A percentile compares a stretch with the other conserved stretches of the same genome.
phyloP scores from a whole-genome alignment of 2,329 filamentous ascomycete species.

The Dactylellina cionopaga region DNA sequence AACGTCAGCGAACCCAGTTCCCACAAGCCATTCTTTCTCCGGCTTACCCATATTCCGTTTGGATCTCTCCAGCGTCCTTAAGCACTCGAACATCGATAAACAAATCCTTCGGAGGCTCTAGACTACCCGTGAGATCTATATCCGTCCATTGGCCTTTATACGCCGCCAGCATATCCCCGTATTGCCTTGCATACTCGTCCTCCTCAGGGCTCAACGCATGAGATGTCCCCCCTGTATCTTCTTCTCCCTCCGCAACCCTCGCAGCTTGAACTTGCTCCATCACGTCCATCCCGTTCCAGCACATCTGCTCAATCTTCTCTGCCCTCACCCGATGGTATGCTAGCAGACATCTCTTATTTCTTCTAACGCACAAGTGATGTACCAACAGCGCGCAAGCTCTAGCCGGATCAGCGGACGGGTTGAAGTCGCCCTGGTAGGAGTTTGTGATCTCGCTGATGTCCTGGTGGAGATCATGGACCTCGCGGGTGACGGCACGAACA shows the following conservation, averaged over 20 bases:
- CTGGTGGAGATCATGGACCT: slow-evolving; percentile 91
- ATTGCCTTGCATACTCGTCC: slow-evolving; percentile 93
- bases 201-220: slow-evolving; percentile 93
- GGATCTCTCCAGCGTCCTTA: slow-evolving; percentile 97
- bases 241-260: slow-evolving; percentile 67
- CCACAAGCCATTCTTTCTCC: background rate
- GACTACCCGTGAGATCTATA: slow-evolving; percentile 89
- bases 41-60: slow-evolving; percentile 92
- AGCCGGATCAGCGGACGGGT: slow-evolving; percentile 82
- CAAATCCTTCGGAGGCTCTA: slow-evolving; percentile 92
- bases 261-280: slow-evolving; percentile 67
- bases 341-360: slow-evolving; percentile 93
- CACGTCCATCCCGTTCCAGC: slow-evolving; percentile 89
- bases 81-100: slow-evolving; percentile 97
- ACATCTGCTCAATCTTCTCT: slow-evolving; percentile 91
- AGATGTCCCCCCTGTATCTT: slow-evolving; percentile 67
- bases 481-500: slow-evolving; percentile 84
- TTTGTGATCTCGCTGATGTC: slow-evolving; percentile 82
- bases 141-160: slow-evolving; percentile 99
- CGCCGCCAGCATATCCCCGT: slow-evolving; percentile 88
- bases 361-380: slow-evolving; percentile 91
- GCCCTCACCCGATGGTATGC: slow-evolving; percentile 91
- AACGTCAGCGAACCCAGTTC: slow-evolving; percentile 54
- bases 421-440: slow-evolving; percentile 84
- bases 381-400: slow-evolving; percentile 89